These are phyloP conservation scores for Leccinum obscurum DNA, from an alignment of 768 basidiomycete species.

Conservation along the genomic window DNA sequence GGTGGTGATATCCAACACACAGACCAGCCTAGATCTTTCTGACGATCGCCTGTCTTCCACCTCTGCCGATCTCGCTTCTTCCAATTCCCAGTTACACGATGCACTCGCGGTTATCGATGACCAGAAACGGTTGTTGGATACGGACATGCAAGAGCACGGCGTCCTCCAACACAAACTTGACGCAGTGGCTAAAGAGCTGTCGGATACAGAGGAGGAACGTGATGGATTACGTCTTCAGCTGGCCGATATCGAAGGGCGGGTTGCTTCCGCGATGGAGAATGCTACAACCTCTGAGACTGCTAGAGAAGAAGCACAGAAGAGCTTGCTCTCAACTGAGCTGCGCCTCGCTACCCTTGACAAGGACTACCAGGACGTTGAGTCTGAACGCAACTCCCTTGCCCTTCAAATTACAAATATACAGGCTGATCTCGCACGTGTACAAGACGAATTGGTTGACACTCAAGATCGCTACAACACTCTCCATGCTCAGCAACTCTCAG, in stretches of 20 bases:
- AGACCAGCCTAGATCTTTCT: slow-evolving; percentile 29
- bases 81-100: slow-evolving; percentile 18
- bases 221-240: slow-evolving; percentile 27
- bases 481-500: slow-evolving; percentile 65
- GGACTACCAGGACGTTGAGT: slow-evolving; percentile 56
- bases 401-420: slow-evolving; percentile 65
- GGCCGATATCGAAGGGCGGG: slow-evolving; percentile 38
- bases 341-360: slow-evolving; percentile 46
- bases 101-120: slow-evolving; percentile 19
- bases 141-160: slow-evolving; percentile 24
- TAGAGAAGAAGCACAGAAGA: slow-evolving; percentile 37
- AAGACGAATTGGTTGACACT: slow-evolving; percentile 53
- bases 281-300: slow-evolving; percentile 35
- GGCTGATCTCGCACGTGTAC: slow-evolving; percentile 52
- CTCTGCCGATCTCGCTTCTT: slow-evolving; percentile 15
- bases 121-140: slow-evolving; percentile 16
- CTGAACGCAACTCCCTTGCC: slow-evolving; percentile 65
- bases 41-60: slow-evolving; percentile 13
- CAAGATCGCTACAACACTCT: slow-evolving; percentile 62
- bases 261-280: slow-evolving; percentile 33
- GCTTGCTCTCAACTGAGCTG: slow-evolving; percentile 33
- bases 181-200: slow-evolving; percentile 34
- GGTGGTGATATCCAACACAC: slow-evolving; percentile 42
- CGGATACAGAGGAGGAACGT: slow-evolving; percentile 31
- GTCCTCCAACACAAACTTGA: slow-evolving; percentile 35